phyloP scores from a whole-genome alignment of 163 green algal species.

The Scenedesmus sp. region DNA sequence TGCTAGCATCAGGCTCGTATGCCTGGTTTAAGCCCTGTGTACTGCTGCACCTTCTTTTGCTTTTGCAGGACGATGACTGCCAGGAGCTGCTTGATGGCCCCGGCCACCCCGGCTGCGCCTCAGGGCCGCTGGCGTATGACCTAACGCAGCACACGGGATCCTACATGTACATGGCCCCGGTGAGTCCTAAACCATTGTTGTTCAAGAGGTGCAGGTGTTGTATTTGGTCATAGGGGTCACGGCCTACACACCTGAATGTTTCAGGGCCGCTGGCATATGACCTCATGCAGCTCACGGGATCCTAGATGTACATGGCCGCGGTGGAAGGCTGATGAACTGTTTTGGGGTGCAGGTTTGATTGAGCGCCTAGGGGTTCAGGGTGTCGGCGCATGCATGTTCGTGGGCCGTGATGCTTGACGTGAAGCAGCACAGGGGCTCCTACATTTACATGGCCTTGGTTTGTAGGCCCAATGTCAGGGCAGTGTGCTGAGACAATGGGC shows the following conservation, averaged over 20 bases:
- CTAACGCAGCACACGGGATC: conserved; percentile 28
- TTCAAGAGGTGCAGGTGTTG: too few species aligned
- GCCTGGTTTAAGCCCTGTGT: background rate
- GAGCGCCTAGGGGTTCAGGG: too few species aligned
- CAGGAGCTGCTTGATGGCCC: conserved; percentile 11
- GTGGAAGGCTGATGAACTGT: too few species aligned
- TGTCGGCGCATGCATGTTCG: too few species aligned
- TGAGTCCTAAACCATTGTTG: background rate
- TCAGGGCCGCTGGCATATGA: too few species aligned
- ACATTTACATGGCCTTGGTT: background rate
- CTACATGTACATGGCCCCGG: conserved; percentile 41
- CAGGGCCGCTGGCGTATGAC: conserved; percentile 17
- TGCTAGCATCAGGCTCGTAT: background rate
- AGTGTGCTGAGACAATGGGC: too few species aligned
- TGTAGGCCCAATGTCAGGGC: too few species aligned
- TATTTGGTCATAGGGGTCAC: too few species aligned
- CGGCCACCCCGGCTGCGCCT: background rate
- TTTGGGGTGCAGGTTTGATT: background rate
- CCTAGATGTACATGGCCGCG: too few species aligned
- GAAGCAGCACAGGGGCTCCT: conserved; percentile 15
- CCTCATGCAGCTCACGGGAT: too few species aligned
- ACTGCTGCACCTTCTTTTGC: background rate
- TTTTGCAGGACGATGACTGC: background rate
- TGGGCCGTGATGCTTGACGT: background rate
- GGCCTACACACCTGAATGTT: too few species aligned